Percentiles rank a stretch among this genome's conserved stretches.
Evolutionary conservation across 139 green algal genomes (phyloP).

Genomic region (Marvania coccoides): DNA sequence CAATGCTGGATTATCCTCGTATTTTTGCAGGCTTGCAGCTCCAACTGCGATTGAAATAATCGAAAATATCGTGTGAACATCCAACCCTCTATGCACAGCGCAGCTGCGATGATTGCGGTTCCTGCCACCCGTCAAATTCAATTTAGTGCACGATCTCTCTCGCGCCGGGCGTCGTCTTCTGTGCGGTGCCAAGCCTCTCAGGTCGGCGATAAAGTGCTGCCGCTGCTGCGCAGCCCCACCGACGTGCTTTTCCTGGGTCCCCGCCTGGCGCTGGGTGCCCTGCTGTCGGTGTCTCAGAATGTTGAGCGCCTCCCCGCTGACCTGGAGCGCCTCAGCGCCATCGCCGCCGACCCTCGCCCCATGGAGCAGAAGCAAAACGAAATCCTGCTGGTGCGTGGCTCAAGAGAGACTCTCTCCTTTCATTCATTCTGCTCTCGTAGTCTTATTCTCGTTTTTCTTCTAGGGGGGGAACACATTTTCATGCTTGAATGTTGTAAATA

Average conservation of each 20-base stretch:
- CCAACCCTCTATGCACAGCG: too few relatives aligned
- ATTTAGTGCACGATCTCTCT: too few relatives aligned
- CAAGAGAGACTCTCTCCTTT: too few relatives aligned
- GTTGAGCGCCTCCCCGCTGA: constrained; percentile 27
- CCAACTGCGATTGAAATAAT: too few relatives aligned
- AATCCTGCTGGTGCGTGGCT: constrained; percentile 32
- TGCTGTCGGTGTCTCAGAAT: constrained; percentile 11
- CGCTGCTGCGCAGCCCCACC: constrained; percentile 6
- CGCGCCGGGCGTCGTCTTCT: too few relatives aligned
- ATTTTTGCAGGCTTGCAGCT: too few relatives aligned
- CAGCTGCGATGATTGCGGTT: too few relatives aligned
- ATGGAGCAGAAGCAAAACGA: constrained; percentile 57
- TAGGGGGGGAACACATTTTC: not conserved
- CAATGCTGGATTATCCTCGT: too few relatives aligned
- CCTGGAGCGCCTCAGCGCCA: constrained; percentile 26
- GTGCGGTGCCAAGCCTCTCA: not conserved
- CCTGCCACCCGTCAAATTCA: too few relatives aligned
- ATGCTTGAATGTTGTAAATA: too few relatives aligned
- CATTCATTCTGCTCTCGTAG: not conserved
- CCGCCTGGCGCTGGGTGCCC: constrained; percentile 13
- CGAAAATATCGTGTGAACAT: too few relatives aligned
- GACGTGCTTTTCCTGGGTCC: constrained; percentile 19
- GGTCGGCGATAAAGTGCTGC: constrained; percentile 10
- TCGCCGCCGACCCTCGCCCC: constrained; percentile 49
- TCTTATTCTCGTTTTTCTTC: not conserved